phyloP scores from a whole-genome alignment of 2,329 filamentous ascomycete species.

The Aspergillus sp. region DNA sequence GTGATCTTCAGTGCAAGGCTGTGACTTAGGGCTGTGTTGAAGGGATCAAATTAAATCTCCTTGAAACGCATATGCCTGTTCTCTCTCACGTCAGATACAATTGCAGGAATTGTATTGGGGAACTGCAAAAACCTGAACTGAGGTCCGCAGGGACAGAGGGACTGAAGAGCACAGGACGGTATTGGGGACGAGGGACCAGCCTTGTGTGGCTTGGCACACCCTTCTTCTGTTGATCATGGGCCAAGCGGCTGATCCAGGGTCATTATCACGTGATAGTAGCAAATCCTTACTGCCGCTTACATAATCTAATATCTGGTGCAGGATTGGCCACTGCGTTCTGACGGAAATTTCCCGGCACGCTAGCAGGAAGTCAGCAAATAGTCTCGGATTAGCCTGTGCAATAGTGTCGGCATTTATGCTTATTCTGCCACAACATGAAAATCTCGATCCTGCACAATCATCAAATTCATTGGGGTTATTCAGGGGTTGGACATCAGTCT shows the following conservation, averaged over 20 bases:
- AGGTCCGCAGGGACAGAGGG: not conserved
- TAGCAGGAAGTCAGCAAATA: not conserved
- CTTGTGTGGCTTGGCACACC: not conserved
- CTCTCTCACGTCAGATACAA: no score
- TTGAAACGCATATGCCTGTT: no score
- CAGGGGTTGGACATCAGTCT: not conserved
- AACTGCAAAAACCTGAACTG: no score
- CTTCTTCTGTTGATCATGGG: not conserved
- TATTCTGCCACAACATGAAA: not conserved
- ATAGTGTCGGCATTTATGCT: not conserved
- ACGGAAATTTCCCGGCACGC: not conserved
- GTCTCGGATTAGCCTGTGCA: not conserved
- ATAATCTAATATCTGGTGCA: no score
- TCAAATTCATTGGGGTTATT: not conserved
- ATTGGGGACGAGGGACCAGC: not conserved
- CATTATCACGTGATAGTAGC: not conserved
- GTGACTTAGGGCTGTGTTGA: no score
- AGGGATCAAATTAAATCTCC: no score
- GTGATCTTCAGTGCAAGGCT: not conserved
- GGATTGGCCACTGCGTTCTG: not conserved
- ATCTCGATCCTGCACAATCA: not conserved
- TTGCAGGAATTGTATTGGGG: no score
- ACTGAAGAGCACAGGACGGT: not conserved
- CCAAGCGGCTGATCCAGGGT: not conserved
- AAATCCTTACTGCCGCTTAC: not conserved